Conservation (phyloP, 306 rosid genomes). For the Malus domestica region ASM211411v1 NC_041796.1:4104001-4104500, state of each 20-base stretch:
- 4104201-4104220: accelerated
- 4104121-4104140: no score
- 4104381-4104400: not conserved
- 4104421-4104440: slow-evolving; percentile 1
- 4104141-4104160: no score
- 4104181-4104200: accelerated
- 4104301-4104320: not conserved
- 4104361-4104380: not conserved
- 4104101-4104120: no score
- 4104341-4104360: not conserved
- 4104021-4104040: no score
- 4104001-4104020: not conserved
- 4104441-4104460: not conserved
- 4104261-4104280: no score
- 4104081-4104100: no score
- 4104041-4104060: not conserved
- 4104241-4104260: accelerated
- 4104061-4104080: no score
- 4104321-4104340: not conserved
- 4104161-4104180: no score
- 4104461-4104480: not conserved
- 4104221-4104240: no score
- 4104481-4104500: not conserved
- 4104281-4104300: no score
- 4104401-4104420: slow-evolving; percentile 16